These are phyloP conservation scores for Acer saccharum DNA, from an alignment of 345 rosid genomes.

Conservation along the genomic window DNA sequence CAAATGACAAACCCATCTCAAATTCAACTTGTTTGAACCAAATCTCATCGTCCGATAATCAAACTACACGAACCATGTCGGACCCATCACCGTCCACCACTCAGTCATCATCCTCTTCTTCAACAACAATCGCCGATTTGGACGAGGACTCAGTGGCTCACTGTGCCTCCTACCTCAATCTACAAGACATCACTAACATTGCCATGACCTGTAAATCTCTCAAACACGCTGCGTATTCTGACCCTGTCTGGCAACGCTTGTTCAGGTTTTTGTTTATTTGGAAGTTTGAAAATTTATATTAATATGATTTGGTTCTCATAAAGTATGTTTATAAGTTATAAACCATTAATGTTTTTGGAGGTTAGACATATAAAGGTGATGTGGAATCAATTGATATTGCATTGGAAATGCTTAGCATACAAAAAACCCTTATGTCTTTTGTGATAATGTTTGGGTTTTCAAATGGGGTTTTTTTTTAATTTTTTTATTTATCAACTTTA, in stretches of 20 bases:
- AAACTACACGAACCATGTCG: neutral
- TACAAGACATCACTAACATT: slow-evolving; percentile 47
- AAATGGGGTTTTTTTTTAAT: neutral
- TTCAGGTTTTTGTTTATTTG: slow-evolving; percentile 36
- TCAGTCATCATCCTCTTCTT: neutral
- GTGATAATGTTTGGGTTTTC: neutral
- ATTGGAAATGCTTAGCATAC: neutral
- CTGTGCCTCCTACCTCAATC: slow-evolving; percentile 47
- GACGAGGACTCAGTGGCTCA: slow-evolving; percentile 51
- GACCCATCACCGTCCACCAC: slow-evolving; percentile 7
- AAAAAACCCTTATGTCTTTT: neutral
- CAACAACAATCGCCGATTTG: slow-evolving; percentile 44
- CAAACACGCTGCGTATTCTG: slow-evolving; percentile 47
- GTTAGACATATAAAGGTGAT: neutral
- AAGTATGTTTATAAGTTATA: no score
- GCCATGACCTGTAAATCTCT: slow-evolving; percentile 56
- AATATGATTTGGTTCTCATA: neutral
- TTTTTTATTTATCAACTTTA: neutral
- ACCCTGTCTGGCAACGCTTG: slow-evolving; percentile 50
- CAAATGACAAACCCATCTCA: neutral
- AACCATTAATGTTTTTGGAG: no score
- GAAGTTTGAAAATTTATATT: neutral
- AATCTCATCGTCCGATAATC: neutral
- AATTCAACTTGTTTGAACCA: neutral
- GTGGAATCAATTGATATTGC: neutral